Evolutionary conservation across 768 basidiomycete species (phyloP), one percentile per base, ranked within the genome.

Genomic region (Trametes punicea): DNA sequence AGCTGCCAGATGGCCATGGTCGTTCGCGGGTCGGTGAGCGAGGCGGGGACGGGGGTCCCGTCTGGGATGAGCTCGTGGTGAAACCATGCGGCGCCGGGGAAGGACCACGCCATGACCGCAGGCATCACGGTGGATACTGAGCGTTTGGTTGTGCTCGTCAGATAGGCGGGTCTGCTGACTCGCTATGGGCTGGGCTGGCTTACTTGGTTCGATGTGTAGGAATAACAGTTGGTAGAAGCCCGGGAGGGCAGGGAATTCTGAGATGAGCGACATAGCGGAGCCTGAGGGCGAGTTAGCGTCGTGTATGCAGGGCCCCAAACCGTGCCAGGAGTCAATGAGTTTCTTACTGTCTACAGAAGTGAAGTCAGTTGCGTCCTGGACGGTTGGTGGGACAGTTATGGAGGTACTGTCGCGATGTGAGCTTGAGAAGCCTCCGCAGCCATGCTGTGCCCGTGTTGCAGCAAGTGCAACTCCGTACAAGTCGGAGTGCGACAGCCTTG

Each of bases 1-100:
- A 89, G 70, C 61, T 90, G 88, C 76, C 81, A 82, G 53, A 88
- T 76, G 16, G 78, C 80, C 79, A 87, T 85, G 15, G 70, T 73
- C 6, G 81, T 78, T 31, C 83, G 75, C 33, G 74, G 65, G 44
- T 85, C 81, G 46, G 82, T 64, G 6, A 67, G 41, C 16, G 44
- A 60, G 7, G 55, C 51, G 5, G 71, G 67, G 0, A 67, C 54
- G 31, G 73, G 70, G 0, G 67, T 55, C n/a, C 62, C 53, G 7
- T 72, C 73, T 1, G 86, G 87, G 40, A 87, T 77, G 51, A 89
- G 80, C 59, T 84, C 75, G 62, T 81, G 74, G 64, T 84, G 80
- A 61, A 87, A 88, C 84, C 87, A 87, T 15, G 73, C 70, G 21
- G 85, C 73, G 13, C 87, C 85, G 7, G 84, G 84, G 55, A 71